Percentiles rank a stretch among this genome's conserved stretches.
phyloP scores from a whole-genome alignment of 768 basidiomycete genomes.

The Hortiboletus campestris region DNA sequence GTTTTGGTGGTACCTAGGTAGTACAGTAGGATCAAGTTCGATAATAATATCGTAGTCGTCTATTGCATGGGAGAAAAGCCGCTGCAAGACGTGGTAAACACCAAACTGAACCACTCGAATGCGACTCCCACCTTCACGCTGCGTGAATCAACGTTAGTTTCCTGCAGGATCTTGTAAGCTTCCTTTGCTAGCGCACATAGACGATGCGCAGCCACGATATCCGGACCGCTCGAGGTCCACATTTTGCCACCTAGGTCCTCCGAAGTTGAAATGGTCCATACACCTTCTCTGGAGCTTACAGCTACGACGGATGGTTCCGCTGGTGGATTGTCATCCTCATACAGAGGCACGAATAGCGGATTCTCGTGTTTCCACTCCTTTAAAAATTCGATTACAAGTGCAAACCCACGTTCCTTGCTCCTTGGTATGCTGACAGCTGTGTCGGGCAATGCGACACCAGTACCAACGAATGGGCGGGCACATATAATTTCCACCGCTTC shows the following conservation, averaged over 20 bases:
- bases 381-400: conserved; percentile 67
- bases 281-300: conserved; percentile 40
- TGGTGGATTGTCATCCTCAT: conserved; percentile 30
- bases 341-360: conserved; percentile 73
- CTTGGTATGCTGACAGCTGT: conserved; percentile 52
- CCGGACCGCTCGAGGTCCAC: conserved; percentile 73
- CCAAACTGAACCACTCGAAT: neutral
- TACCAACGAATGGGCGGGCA: conserved; percentile 72
- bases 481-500: conserved; percentile 87
- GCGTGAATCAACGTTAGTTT: conserved; percentile 46
- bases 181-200: conserved; percentile 73
- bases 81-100: conserved; percentile 39
- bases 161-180: conserved; percentile 58
- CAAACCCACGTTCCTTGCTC: conserved; percentile 80
- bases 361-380: conserved; percentile 83
- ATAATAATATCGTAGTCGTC: conserved; percentile 86
- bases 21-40: conserved; percentile 58
- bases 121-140: conserved; percentile 55
- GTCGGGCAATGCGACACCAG: conserved; percentile 31
- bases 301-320: conserved; percentile 24
- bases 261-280: conserved; percentile 81
- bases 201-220: conserved; percentile 70
- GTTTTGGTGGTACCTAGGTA: conserved; percentile 77
- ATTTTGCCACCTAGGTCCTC: conserved; percentile 68
- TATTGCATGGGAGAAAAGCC: conserved; percentile 82